Conservation (phyloP, 2,329 filamentous ascomycete genomes). For the Aspergillus carbonarius region DNA sequence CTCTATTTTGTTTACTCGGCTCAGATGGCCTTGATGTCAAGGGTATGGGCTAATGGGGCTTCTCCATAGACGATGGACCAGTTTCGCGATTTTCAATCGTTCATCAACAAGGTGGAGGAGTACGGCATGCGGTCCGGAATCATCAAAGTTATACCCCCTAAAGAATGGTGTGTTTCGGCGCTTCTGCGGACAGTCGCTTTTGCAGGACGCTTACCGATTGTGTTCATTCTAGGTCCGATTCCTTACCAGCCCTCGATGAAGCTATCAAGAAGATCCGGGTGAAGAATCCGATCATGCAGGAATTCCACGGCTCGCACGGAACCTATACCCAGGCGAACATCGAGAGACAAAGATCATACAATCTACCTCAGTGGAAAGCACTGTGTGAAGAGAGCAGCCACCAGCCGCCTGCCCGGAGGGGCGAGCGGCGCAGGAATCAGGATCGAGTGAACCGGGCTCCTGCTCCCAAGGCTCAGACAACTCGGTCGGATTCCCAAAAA, state of each 20-base stretch:
- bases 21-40: background rate
- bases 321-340: constrained; percentile 98
- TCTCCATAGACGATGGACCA: constrained; percentile 73
- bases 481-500: constrained; percentile 45
- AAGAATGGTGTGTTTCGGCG: constrained; percentile 73
- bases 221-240: constrained; percentile 55
- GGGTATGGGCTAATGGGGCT: constrained; percentile 6
- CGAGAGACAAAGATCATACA: constrained; percentile 93
- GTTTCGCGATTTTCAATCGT: constrained; percentile 89
- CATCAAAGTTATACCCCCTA: constrained; percentile 88
- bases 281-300: constrained; percentile 96
- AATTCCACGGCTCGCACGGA: constrained; percentile 93
- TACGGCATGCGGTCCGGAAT: constrained; percentile 98
- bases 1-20: background rate
- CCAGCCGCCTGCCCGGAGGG: constrained; percentile 87
- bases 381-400: constrained; percentile 94
- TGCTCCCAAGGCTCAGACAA: constrained; percentile 33
- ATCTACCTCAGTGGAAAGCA: constrained; percentile 91
- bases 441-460: constrained; percentile 46
- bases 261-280: constrained; percentile 88
- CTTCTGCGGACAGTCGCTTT: background rate
- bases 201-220: constrained; percentile 1
- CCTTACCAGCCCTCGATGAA: constrained; percentile 75
- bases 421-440: constrained; percentile 55
- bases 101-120: constrained; percentile 83